Base-by-base conservation (phyloP, 306 rosid species). In the Prunus mira region DNA sequence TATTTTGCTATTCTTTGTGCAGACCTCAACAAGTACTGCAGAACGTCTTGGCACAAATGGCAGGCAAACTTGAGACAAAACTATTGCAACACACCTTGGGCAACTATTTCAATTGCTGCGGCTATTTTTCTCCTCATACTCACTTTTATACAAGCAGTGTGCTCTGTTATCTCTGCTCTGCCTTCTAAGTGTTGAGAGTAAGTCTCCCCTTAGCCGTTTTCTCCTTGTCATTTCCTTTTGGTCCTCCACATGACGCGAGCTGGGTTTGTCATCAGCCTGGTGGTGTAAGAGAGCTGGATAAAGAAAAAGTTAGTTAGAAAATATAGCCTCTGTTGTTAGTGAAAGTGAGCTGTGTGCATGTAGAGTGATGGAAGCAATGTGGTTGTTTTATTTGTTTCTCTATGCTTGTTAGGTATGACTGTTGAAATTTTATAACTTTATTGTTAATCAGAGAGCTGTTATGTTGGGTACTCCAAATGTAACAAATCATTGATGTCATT, bases 71-170 rank as follows among this genome's bases (percentile, higher is more conserved):
- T 79, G 67, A 47, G 32, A 22, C 68, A 71, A 17, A 63, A 75
- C 13, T 79, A 75, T 30, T 79, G 76, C 65, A 49, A 64, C n/a
- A 71, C 76, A 24, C 81, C 79, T 22, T 79, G 86, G 83, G 55
- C 76, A n/a, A 22, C 28, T 32, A 54, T 71, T 65, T 79, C 83
- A 2, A 20, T 75, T 49, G 58, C 70, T 60, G 81, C 69, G 5
- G 76, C 76, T 3, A 0, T 6, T 58, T 2, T 60, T 50, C 72
- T 83, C 6, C 64, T 83, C 14, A 2, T 71, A 11, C 72, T 75
- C 14, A 56, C 79, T 45, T 12, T 76, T 49, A 72, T 66, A 19
- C 83, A 76, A 72, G 8, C 71, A 1, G 15, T 70, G 12, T 81
- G 73, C 17, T 55, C 80, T 27, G 10, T 77, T 12, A 2, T 61